Evolutionary conservation across 108 stramenopile genomes (phyloP).

Genomic region (Aurantiochytrium sp.): DNA sequence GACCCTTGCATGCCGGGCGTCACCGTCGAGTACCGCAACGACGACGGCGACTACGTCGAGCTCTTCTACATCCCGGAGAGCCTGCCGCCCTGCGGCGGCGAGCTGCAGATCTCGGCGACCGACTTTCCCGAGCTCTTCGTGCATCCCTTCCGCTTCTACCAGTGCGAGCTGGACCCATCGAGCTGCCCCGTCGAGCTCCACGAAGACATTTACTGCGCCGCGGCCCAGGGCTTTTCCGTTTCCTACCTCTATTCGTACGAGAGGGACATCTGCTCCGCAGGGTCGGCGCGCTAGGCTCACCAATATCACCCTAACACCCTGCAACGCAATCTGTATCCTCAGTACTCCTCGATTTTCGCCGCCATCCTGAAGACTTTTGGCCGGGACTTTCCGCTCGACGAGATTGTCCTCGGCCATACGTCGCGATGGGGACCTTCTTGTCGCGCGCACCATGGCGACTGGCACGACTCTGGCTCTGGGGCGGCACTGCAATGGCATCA

Average conservation of each 20-base stretch:
- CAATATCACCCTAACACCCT: too few species aligned
- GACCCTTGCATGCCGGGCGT: slow-evolving; percentile 24
- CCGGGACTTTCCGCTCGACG: too few species aligned
- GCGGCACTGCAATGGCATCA: too few species aligned
- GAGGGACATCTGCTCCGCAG: neutral
- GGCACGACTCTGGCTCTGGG: too few species aligned
- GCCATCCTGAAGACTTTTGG: too few species aligned
- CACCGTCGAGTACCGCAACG: slow-evolving; percentile 12
- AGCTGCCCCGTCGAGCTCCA: neutral
- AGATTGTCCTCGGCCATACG: too few species aligned
- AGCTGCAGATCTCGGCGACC: neutral
- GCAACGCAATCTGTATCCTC: too few species aligned
- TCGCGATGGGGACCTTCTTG: too few species aligned
- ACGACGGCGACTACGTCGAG: neutral
- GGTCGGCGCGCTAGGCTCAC: too few species aligned
- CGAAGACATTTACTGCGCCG: neutral
- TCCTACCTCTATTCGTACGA: neutral
- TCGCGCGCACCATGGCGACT: too few species aligned
- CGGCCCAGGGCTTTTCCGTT: neutral
- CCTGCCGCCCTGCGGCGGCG: neutral
- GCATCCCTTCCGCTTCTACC: neutral
- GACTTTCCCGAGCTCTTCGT: neutral
- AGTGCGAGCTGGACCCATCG: neutral
- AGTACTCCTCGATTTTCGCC: too few species aligned
- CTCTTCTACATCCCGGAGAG: neutral